Evolutionary conservation across 2,329 filamentous ascomycete genomes (phyloP).

Genomic region (Aspergillus costaricaensis): DNA sequence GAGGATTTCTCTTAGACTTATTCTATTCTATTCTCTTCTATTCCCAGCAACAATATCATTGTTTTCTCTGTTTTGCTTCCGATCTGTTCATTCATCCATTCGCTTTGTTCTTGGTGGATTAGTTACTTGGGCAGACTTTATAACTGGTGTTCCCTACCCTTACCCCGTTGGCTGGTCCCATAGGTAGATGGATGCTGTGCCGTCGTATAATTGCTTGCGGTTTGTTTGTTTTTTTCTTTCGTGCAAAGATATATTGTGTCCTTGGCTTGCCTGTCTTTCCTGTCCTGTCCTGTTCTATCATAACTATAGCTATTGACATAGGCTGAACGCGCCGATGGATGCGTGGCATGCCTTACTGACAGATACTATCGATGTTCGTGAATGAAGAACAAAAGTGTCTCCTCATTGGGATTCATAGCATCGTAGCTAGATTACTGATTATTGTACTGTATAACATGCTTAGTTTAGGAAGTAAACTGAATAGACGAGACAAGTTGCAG

Average conservation of each 20-base stretch:
- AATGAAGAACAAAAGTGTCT: neutral
- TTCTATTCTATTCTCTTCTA: neutral
- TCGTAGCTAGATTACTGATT: neutral
- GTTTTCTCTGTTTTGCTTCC: too few relatives aligned
- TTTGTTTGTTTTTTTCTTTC: neutral
- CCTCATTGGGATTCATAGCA: neutral
- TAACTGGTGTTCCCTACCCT: neutral
- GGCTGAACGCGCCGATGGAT: neutral
- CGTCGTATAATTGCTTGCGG: neutral
- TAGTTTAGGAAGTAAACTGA: too few relatives aligned
- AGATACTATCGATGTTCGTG: neutral
- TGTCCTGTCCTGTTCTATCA: neutral
- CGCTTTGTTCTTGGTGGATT: neutral
- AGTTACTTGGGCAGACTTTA: neutral
- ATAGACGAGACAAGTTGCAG: too few relatives aligned
- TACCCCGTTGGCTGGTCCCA: neutral
- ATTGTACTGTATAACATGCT: too few relatives aligned
- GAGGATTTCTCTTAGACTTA: slow-evolving; percentile 65
- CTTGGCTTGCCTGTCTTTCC: neutral
- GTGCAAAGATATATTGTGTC: neutral
- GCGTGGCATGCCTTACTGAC: neutral
- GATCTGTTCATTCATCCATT: neutral
- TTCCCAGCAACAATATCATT: neutral
- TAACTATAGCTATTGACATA: too few relatives aligned
- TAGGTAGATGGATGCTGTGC: neutral